Evolutionary conservation across 2,329 filamentous ascomycete genomes (phyloP).

Genomic region (Trichoderma sp.): DNA sequence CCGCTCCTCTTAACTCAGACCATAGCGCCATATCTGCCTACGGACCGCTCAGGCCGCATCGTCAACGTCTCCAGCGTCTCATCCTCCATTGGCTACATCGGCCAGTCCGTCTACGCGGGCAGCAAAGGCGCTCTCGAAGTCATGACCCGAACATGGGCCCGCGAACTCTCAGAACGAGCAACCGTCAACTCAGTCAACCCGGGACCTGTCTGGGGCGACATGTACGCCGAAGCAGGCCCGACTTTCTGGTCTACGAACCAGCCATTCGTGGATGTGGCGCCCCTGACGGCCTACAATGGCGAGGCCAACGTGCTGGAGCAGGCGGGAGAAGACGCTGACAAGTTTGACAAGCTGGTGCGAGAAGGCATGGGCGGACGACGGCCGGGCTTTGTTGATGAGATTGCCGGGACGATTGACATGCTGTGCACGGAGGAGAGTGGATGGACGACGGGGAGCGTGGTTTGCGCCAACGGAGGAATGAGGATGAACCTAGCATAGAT

Average conservation of each 20-base stretch:
- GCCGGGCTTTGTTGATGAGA: conserved; percentile 50
- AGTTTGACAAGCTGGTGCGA: conserved; percentile 39
- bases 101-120: conserved; percentile 59
- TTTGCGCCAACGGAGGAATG: conserved; percentile 67
- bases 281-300: conserved; percentile 39
- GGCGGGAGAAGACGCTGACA: conserved; percentile 37
- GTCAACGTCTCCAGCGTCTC: conserved; percentile 59
- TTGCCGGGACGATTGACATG: conserved; percentile 72
- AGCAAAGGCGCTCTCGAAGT: conserved; percentile 61
- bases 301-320: conserved; percentile 36
- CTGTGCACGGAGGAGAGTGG: conserved; percentile 65
- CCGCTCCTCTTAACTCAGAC: conserved; percentile 78
- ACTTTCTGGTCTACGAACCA: conserved; percentile 43
- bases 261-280: conserved; percentile 41
- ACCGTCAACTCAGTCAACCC: conserved; percentile 62
- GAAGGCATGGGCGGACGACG: conserved; percentile 39
- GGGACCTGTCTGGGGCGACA: conserved; percentile 55
- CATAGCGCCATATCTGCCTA: conserved; percentile 67
- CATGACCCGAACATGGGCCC: conserved; percentile 61
- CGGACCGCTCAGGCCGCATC: conserved; percentile 63
- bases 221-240: conserved; percentile 47
- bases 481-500: conserved; percentile 42
- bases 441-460: conserved; percentile 70
- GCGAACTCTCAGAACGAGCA: conserved; percentile 54
- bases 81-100: conserved; percentile 54